These are phyloP conservation scores for Candida silvicultrix DNA, from an alignment of 805 yeast genomes.

Conservation along the genomic window DNA sequence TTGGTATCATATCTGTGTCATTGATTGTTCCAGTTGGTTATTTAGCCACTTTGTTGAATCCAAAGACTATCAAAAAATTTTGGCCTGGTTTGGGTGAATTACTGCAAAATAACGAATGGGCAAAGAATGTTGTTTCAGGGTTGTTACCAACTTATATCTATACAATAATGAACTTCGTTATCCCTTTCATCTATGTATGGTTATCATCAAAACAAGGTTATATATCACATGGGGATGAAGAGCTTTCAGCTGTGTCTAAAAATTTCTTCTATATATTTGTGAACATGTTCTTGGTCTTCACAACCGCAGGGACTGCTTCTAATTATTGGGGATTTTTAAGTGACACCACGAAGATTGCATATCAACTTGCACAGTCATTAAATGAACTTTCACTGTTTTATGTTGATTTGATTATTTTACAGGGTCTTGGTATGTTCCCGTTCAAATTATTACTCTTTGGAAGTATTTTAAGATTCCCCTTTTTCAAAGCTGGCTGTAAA, in stretches of 20 bases:
- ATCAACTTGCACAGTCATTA: slow-evolving; percentile 76
- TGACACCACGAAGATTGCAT: slow-evolving; percentile 87
- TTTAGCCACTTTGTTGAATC: slow-evolving; percentile 74
- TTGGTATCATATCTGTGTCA: slow-evolving; percentile 63
- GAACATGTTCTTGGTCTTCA: slow-evolving; percentile 87
- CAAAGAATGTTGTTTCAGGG: slow-evolving; percentile 77
- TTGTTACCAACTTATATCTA: slow-evolving; percentile 87
- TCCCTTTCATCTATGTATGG: slow-evolving; percentile 85
- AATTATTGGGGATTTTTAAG: slow-evolving; percentile 72
- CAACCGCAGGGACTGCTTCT: slow-evolving; percentile 89
- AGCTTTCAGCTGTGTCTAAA: slow-evolving; percentile 81
- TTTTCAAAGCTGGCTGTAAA: slow-evolving; percentile 54
- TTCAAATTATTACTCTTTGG: slow-evolving; percentile 80
- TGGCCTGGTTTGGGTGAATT: slow-evolving; percentile 79
- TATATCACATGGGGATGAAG: slow-evolving; percentile 89
- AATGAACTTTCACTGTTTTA: slow-evolving; percentile 79
- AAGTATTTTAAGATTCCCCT: slow-evolving; percentile 66
- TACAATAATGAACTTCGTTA: slow-evolving; percentile 72
- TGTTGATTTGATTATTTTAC: slow-evolving; percentile 77
- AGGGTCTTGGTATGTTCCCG: slow-evolving; percentile 87
- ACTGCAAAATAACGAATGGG: slow-evolving; percentile 60
- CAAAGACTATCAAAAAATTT: slow-evolving; percentile 68
- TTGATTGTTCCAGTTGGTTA: slow-evolving; percentile 81
- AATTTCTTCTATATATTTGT: slow-evolving; percentile 94
- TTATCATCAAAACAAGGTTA: slow-evolving; percentile 81